Percentiles rank a stretch among this genome's conserved stretches.
These are phyloP conservation scores for Daldinia decipiens DNA, from an alignment of 495 filamentous ascomycete species.

Conservation along the genomic window DNA sequence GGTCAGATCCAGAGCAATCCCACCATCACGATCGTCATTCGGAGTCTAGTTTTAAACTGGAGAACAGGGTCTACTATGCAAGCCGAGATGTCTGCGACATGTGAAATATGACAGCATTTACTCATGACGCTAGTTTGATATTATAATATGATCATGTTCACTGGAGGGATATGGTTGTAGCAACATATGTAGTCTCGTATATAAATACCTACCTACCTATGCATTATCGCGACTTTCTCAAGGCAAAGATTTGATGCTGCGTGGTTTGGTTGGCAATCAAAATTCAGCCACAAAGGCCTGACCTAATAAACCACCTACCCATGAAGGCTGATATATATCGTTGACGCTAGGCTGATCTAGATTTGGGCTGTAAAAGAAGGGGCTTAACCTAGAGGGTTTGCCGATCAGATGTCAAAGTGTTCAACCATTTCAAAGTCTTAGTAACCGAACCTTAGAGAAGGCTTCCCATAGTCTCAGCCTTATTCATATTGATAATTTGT, in stretches of 20 bases:
- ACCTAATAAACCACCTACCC: no score
- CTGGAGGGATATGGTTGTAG: neutral
- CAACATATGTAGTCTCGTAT: neutral
- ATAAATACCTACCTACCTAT: no score
- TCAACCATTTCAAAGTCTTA: neutral
- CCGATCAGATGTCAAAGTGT: neutral
- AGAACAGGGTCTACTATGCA: neutral
- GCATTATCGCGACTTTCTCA: neutral
- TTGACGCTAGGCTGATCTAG: neutral
- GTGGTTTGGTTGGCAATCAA: neutral
- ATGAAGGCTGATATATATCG: neutral
- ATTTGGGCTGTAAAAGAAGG: neutral
- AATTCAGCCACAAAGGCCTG: neutral
- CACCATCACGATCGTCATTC: constrained; percentile 9
- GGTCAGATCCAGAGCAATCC: constrained; percentile 18
- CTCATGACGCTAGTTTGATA: neutral
- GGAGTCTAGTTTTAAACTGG: constrained; percentile 20
- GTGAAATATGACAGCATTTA: constrained; percentile 15
- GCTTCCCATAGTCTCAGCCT: neutral
- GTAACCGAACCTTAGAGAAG: constrained; percentile 2
- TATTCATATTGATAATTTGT: neutral
- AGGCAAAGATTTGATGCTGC: no score
- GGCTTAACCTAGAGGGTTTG: neutral
- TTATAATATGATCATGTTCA: neutral
- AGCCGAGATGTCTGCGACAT: no score